phyloP scores from a whole-genome alignment of 2,329 filamentous ascomycete species.

The Phialophora expanda region DNA sequence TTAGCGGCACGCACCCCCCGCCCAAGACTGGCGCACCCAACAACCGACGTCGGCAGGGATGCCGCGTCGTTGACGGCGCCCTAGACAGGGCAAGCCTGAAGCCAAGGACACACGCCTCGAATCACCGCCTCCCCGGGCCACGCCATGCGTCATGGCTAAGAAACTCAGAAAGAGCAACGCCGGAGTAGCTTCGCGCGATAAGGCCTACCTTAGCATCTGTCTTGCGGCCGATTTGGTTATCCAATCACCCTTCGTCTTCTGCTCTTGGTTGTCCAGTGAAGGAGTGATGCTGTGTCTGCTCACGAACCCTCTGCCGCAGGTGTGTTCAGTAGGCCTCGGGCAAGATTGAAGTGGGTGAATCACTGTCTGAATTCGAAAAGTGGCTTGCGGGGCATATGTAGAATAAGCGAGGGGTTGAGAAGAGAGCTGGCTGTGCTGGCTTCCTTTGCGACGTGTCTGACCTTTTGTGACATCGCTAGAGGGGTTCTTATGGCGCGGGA shows the following conservation, averaged over 20 bases:
- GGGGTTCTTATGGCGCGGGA: not conserved
- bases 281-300: not conserved
- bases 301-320: not conserved
- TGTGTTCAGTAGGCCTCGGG: not conserved
- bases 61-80: not conserved
- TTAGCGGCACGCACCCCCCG: too few relatives aligned
- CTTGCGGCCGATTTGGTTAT: not conserved
- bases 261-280: not conserved
- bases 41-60: not conserved
- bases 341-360: not conserved
- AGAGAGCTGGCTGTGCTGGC: slow-evolving; percentile 24
- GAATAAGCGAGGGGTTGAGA: slow-evolving; percentile 17
- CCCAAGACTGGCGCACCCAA: not conserved
- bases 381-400: not conserved
- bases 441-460: slow-evolving; percentile 28
- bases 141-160: not conserved
- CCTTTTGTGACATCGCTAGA: slow-evolving; percentile 24
- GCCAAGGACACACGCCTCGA: not conserved
- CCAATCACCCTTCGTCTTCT: not conserved
- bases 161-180: not conserved
- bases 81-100: not conserved
- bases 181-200: not conserved
- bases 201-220: not conserved
- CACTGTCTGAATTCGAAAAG: not conserved
- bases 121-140: not conserved